Evolutionary conservation across 176 grass and related monocot genomes (phyloP), one percentile per base, ranked within the genome.

Genomic region (Otatea glauca): DNA sequence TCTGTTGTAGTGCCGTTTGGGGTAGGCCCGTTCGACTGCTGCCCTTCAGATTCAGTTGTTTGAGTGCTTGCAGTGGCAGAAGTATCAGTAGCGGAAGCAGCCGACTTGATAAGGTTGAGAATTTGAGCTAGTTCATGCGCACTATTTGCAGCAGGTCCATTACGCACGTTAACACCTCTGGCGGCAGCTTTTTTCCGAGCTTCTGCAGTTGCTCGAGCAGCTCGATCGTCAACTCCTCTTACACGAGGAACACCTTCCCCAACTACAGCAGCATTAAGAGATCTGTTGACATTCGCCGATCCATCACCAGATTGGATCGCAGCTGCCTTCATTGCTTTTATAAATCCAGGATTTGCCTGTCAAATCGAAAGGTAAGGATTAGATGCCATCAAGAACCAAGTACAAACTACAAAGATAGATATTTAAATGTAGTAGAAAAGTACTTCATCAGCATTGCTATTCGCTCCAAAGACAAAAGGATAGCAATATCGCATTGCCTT

Each of bases 151-250:
- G 65, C 66, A 80, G 74, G 72, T 18, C 89, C 94, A 50, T 83
- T 91, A 21, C 93, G 96, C 43, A 94, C 65, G 59, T 72, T 87
- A 62, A 95, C 84, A 9, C 96, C 96, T 74, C 90, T 88, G 69
- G 96, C 93, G 67, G 59, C 93, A 78, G 96, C 96, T 75, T 92
- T 94, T 76, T 92, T 94, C 43, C 96, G 93, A 51, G 79, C 85
- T 61, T 94, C 96, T 59, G 91, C 88, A 3, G 91, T 85, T 10
- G 93, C 96, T 69, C 86, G 92, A 68, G 93, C 89, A 66, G 86
- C 93, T 44, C 96, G 90, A 70, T 96, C 96, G 44, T 99, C 96
- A 1, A 90, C 60, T 45, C 96, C 93, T 64, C 91, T 92, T 62
- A 87, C 68, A 23, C 93, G 87, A 61, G 89, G 95, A 62, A 94